phyloP scores from a whole-genome alignment of 345 rosid genomes.

The Cardiospermum halicacabum region DNA sequence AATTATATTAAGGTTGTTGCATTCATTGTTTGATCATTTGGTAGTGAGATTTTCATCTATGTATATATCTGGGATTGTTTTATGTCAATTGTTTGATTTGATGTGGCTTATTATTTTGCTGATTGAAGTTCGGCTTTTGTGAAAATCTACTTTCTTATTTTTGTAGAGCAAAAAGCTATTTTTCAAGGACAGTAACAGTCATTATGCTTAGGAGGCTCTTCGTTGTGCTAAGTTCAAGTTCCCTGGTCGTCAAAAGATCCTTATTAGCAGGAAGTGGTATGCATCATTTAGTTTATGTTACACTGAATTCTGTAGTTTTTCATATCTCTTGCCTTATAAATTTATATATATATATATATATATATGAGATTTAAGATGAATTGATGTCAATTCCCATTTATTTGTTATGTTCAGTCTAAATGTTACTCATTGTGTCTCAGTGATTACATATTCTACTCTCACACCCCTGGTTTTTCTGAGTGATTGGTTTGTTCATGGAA shows the following conservation, averaged over 20 bases:
- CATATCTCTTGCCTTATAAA: background rate
- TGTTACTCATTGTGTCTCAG: too few relatives aligned
- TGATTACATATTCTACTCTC: too few relatives aligned
- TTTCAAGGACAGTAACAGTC: slow-evolving; percentile 39
- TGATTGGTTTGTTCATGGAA: background rate
- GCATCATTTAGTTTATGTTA: background rate
- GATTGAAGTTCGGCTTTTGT: background rate
- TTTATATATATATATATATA: too few relatives aligned
- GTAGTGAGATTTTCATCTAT: background rate
- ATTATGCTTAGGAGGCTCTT: slow-evolving; percentile 54
- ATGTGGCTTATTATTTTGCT: background rate
- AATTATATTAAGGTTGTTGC: background rate
- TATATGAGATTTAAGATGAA: too few relatives aligned
- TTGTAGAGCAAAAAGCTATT: background rate
- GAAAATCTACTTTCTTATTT: background rate
- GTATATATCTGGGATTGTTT: background rate
- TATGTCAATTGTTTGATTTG: too few relatives aligned
- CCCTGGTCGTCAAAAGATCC: slow-evolving; percentile 60
- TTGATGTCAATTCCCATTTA: too few relatives aligned
- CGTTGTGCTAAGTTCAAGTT: slow-evolving; percentile 59
- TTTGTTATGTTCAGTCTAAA: too few relatives aligned
- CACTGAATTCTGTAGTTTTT: background rate
- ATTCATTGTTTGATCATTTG: background rate
- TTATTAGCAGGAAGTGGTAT: slow-evolving; percentile 59
- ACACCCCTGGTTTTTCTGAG: too few relatives aligned